Evolutionary conservation across 805 yeast genomes (phyloP).

Genomic region (Millerozyma miso): DNA sequence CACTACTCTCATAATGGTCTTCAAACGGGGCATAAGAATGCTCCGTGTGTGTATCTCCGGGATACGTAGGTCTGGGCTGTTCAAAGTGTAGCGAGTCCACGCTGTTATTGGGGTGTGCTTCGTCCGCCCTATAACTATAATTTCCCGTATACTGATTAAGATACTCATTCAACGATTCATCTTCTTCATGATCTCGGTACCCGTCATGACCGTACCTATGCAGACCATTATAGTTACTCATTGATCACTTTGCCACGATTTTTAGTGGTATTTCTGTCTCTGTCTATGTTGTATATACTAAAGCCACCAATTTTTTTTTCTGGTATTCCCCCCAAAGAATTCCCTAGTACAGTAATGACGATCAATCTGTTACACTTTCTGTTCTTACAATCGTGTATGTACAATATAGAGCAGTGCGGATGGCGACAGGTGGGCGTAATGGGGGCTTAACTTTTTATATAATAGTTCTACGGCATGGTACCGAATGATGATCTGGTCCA

Average conservation of each 20-base stretch:
- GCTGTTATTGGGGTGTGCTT: constrained; percentile 7
- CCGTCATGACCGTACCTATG: neutral
- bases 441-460: no score
- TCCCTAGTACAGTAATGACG: neutral
- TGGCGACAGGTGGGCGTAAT: no score
- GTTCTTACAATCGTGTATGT: neutral
- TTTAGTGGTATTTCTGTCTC: no score
- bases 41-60: constrained; percentile 18
- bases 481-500: no score
- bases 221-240: neutral
- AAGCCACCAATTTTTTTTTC: neutral
- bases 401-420: neutral
- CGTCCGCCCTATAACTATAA: constrained; percentile 11
- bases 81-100: constrained; percentile 23
- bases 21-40: constrained; percentile 18
- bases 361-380: neutral
- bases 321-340: neutral
- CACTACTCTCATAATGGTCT: constrained; percentile 18
- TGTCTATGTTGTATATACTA: no score
- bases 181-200: constrained; percentile 1
- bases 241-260: neutral
- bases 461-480: no score
- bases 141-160: constrained; percentile 15
- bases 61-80: constrained; percentile 26
- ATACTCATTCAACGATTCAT: constrained; percentile 5